Base-by-base conservation (phyloP, 768 basidiomycete species). In the Coprinopsis sp. region DNA sequence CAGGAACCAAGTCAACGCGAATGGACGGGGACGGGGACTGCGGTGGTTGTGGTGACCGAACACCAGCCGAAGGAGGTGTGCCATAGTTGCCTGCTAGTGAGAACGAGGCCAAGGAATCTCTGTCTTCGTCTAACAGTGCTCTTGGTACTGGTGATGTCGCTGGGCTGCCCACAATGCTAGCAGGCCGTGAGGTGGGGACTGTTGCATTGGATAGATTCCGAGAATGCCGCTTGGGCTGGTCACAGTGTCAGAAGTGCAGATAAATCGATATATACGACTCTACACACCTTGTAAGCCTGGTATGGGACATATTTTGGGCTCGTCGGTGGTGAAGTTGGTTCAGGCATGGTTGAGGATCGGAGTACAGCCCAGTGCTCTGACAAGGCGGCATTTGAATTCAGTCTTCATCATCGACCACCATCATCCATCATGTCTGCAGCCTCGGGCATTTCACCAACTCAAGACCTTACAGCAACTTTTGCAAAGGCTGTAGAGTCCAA, bases 391-490 rank as follows among this genome's bases (percentile, higher is more conserved):
- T 28, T 30, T 30, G n/a, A 42, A 29, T 42, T n/a, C 40, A 21
- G 18, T 23, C 22, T 31, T 23, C 49, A 37, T 28, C 29, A 49
- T 40, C 36, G 23, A 49, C 50, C 33, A 33, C 27, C 48, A 53
- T 49, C 43, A 47, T 45, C 54, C 51, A 54, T 49, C 64, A 90
- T 91, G 88, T 82, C 84, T 39, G 77, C 86, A 31, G 74, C 75
- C 4, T 88, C 86, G 52, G 87, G 86, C 21, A 90, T 91, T 57
- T 62, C 65, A 28, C 73, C 81, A 43, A 79, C 84, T 13, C 65
- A 70, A 40, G 77, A 83, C 38, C 77, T 91, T 37, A 56, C 70
- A 2, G 62, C 71, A 3, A 63, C 60, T 16, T 89, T 90, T 57
- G 73, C 82, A n/a, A 58, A 72, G 27, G 81, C 83, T 4, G 64